Evolutionary conservation across 345 rosid genomes (phyloP), one percentile per base, ranked within the genome.

Genomic region (Geranium brycei): DNA sequence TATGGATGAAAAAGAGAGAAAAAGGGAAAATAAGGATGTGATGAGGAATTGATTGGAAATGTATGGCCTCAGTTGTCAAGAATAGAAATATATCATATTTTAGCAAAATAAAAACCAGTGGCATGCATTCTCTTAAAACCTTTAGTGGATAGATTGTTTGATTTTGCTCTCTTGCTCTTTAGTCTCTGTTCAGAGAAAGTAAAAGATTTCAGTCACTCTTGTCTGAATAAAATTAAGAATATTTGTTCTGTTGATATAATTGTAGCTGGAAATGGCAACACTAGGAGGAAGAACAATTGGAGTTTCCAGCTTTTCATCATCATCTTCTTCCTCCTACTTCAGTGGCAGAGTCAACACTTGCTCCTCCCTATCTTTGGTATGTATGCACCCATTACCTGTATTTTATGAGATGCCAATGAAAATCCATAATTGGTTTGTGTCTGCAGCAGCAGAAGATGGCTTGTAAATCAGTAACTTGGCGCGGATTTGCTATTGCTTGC

Each of bases 221-320:
- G 10, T 41, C 51, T 41, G 7, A 41, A 41, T n/a, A 5, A 41
- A 2, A 32, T 35, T 35, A 47, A 47, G 1, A 47, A 47, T 3
- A 47, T 47, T 11, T 47, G 13, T 47, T 13, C 15, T 47, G 12
- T 47, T 8, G 3, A n/a, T n/a, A n/a, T n/a, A n/a, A n/a, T n/a
- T n/a, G n/a, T n/a, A 47, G 3, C 11, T 47, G 59, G 4, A n/a
- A 57, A 57, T 57, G 59, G 59, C 59, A 57, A 57, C 19, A n/a
- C 4, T 53, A 3, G 57, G 57, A 53, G 57, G 57, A 53, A n/a
- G 57, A 57, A 17, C 59, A 16, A 57, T 57, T 57, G 59, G 59
- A 17, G 59, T 57, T 57, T 57, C 59, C 59, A 57, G 59, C n/a
- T 57, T 57, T n/a, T 5, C 59, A 16, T 57, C 59, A 57, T 57